Base-by-base conservation (phyloP, 495 filamentous ascomycete species). In the Trichocladium antarcticum region DNA sequence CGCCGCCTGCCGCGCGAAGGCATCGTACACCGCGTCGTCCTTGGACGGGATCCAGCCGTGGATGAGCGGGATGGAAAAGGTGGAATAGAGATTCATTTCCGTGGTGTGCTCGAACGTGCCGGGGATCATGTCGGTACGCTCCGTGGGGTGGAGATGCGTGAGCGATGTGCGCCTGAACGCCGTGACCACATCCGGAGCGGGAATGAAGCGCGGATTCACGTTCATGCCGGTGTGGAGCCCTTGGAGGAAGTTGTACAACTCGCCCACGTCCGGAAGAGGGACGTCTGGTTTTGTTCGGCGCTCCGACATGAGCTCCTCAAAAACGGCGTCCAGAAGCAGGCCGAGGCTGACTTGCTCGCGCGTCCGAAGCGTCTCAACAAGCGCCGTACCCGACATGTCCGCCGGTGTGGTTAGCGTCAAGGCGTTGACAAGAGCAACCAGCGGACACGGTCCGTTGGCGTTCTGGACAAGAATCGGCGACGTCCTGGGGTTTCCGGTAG, bases 171-270 rank as follows among this genome's bases (percentile, higher is more conserved):
- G 62, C 45, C 68, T 68, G 44, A 78, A 64, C 12, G 63, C 68
- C 16, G 65, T 55, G 15, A 69, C 43, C 46, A 67, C 65, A 12
- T 71, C 59, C 11, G 65, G 32, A 22, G 61, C 56, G 5, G 69
- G 67, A n/a, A 87, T 74, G 47, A 94, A 86, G 15, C 84, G 82
- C 32, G 92, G 92, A 57, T 98, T 97, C 38, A 96, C 92, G 58
- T 97, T 97, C 89, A 98, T 94, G 32, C 92, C 92, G 1, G 89
- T 96, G 61, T 96, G 88, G 3, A 98, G 72, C 37, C 85, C 86
- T 22, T 89, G 76, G 8, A 98, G 74, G 60, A 98, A 97, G 15
- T 74, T 68, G 60, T 93, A 90, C 1, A 98, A 73, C 37, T 93
- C 89, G 35, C 80, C 72, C 44, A 98, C 82, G 57, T 98, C 92